Base-by-base conservation (phyloP, 176 grass and related monocot species). In the Zea luxurians region DNA sequence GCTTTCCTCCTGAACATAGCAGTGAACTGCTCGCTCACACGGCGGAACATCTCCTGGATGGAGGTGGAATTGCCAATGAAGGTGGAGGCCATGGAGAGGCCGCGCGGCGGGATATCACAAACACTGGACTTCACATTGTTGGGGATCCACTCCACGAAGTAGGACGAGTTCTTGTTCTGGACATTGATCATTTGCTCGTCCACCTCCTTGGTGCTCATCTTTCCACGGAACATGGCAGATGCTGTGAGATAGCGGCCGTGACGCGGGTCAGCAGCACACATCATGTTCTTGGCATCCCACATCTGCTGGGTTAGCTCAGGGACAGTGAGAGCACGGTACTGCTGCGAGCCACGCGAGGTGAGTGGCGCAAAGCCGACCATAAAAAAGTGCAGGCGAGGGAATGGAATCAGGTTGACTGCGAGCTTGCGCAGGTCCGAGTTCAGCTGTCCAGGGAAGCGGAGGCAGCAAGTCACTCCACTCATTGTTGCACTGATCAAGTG, bases 221-320 rank as follows among this genome's bases (percentile, higher is more conserved):
- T 97, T 18, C 93, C 93, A 57, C 93, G 87, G 68, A 97, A 97
- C 93, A 97, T 97, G 37, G 93, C 93, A 11, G 89, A 92, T 44
- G 93, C 93, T 0, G 93, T 97, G 17, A 97, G 85, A 71, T 97
- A 93, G 18, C 91, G 88, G 10, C 91, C 91, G 3, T 93, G 91
- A 11, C 91, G 88, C 0, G 91, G 91, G 36, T 93, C 91, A 0
- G 91, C 91, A 3, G 91, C 91, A 0, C 91, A 93, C 91, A 93
- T 93, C 91, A 97, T 97, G 83, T 97, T 97, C 84, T 97, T 97
- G 36, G 93, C 37, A 77, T 97, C 93, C 93, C 93, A 97, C 93
- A 97, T 97, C 82, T 97, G 93, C 70, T 97, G 93, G 37, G 93
- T 97, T 17, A 97, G 87, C 85, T 97, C 93, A 41, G 93, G 93